phyloP scores from a whole-genome alignment of 306 rosid species.

The Pyrus pyrifolia region DNA sequence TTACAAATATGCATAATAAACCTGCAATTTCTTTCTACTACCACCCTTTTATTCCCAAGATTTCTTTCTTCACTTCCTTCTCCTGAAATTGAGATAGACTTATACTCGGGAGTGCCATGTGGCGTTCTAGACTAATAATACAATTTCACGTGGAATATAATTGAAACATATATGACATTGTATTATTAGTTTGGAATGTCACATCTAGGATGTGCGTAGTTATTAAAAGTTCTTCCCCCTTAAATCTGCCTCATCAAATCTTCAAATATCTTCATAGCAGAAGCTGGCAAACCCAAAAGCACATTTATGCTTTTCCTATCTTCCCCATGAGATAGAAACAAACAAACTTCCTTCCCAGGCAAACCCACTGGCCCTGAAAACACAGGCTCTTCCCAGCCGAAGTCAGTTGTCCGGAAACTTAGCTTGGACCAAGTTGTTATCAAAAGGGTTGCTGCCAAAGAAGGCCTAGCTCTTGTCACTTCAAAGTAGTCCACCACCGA shows the following conservation, averaged over 20 bases:
- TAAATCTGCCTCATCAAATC: slow-evolving; percentile 31
- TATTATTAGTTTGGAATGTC: neutral
- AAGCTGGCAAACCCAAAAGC: slow-evolving; percentile 71
- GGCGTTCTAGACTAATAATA: no score
- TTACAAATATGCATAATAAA: neutral
- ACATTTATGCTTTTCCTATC: slow-evolving; percentile 52
- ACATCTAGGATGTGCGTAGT: neutral
- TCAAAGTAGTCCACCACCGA: slow-evolving; percentile 81
- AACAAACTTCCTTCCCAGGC: slow-evolving; percentile 60
- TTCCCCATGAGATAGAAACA: slow-evolving; percentile 54
- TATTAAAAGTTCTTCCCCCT: neutral
- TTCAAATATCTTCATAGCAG: slow-evolving; percentile 66
- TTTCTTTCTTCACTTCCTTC: neutral
- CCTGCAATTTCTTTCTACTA: neutral
- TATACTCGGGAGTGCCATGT: no score
- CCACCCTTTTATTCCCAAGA: slow-evolving; percentile 1
- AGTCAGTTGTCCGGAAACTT: slow-evolving; percentile 56
- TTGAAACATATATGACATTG: neutral
- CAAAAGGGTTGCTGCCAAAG: slow-evolving; percentile 57
- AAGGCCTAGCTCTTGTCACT: slow-evolving; percentile 64
- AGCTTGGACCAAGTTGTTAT: slow-evolving; percentile 75
- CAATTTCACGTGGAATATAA: neutral
- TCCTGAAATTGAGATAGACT: neutral
- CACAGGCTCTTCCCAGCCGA: slow-evolving; percentile 80
- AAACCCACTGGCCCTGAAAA: slow-evolving; percentile 68